Percentiles rank a stretch among this genome's conserved stretches.
Conservation (phyloP, 805 yeast genomes). For the Blastobotrys peoriensis region DNA sequence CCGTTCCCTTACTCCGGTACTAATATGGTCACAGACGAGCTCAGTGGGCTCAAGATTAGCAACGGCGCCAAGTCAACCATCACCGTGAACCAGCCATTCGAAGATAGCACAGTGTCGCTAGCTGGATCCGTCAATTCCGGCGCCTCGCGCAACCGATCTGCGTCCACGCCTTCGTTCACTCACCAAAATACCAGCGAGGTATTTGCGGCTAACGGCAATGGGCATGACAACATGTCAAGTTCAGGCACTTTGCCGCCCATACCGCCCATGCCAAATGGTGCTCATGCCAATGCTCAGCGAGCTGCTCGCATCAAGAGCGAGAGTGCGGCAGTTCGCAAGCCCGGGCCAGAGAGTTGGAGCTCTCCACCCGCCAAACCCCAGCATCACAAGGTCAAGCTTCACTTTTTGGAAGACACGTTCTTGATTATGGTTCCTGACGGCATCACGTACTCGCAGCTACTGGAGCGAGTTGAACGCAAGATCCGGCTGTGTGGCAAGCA, state of each 20-base stretch:
- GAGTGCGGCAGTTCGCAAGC: conserved; percentile 8
- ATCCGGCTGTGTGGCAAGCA: conserved; percentile 48
- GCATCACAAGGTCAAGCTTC: conserved; percentile 31
- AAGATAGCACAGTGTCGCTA: conserved; percentile 7
- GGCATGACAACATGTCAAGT: neutral
- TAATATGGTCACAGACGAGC: conserved; percentile 3
- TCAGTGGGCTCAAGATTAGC: conserved; percentile 3
- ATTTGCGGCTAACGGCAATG: neutral
- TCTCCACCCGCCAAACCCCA: conserved; percentile 2
- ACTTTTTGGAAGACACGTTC: conserved; percentile 40
- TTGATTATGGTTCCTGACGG: conserved; percentile 57
- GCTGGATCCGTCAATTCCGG: conserved; percentile 3
- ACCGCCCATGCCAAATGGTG: conserved; percentile 8
- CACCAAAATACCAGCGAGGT: neutral
- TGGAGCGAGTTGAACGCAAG: conserved; percentile 53
- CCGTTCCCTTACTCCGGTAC: conserved; percentile 3
- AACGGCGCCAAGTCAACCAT: neutral
- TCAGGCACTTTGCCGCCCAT: conserved; percentile 8
- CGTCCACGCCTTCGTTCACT: conserved; percentile 10
- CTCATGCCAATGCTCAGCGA: neutral
- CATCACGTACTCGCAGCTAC: conserved; percentile 46
- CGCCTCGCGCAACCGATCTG: conserved; percentile 11
- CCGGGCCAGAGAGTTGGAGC: neutral
- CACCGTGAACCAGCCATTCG: neutral
- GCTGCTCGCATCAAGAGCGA: conserved; percentile 17